Conservation (phyloP, 2,329 filamentous ascomycete species). For the Curvularia hawaiiensis region DNA sequence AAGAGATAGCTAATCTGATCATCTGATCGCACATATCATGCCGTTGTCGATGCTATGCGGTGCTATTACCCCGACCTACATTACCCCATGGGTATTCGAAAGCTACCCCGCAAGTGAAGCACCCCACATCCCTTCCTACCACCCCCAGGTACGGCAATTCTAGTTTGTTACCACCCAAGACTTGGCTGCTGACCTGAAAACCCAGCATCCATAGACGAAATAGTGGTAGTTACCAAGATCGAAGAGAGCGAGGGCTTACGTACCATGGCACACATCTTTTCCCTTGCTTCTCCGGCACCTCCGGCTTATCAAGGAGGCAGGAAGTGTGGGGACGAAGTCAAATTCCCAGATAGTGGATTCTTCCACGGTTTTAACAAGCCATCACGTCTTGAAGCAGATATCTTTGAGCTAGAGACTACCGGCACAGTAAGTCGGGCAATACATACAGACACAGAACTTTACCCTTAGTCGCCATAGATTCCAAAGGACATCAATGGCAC, state of each 20-base stretch:
- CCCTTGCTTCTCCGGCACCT: conserved; percentile 32
- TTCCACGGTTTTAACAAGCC: conserved; percentile 51
- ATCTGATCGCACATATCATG: conserved; percentile 2
- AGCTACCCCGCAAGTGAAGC: conserved; percentile 19
- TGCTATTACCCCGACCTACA: conserved; percentile 13
- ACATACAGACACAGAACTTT: not conserved
- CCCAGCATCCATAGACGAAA: not conserved
- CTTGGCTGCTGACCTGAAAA: not conserved
- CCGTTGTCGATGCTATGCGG: conserved; percentile 11
- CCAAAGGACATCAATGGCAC: conserved; percentile 53
- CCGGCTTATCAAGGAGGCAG: conserved; percentile 35
- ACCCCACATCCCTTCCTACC: conserved; percentile 19
- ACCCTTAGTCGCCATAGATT: conserved; percentile 29
- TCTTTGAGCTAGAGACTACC: conserved; percentile 48
- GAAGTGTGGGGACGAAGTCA: conserved; percentile 33
- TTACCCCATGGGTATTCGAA: conserved; percentile 2
- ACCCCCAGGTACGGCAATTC: conserved; percentile 9
- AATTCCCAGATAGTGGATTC: conserved; percentile 40
- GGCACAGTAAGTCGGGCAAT: conserved; percentile 30
- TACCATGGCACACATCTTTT: conserved; percentile 46
- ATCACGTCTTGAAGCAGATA: conserved; percentile 49
- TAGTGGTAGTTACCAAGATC: not conserved
- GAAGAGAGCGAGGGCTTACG: not conserved
- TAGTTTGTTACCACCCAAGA: not conserved
- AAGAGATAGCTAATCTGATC: not conserved